These are phyloP conservation scores for Nothophaeocryptopus gaeumannii DNA, from an alignment of 2,329 filamentous ascomycete species.

Conservation along the genomic window DNA sequence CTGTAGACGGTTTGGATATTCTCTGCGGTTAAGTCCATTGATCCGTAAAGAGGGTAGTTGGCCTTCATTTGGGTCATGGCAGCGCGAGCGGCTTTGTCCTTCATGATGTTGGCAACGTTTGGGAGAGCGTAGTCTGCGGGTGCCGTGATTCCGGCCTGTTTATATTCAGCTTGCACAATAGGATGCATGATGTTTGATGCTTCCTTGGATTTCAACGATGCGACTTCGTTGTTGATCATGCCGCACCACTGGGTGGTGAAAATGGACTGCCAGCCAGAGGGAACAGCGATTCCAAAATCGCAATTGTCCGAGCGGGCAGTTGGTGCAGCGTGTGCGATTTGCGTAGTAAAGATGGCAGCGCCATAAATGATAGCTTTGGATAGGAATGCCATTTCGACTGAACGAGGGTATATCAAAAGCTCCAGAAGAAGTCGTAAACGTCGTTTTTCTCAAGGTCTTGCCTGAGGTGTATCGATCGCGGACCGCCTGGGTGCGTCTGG, in stretches of 20 bases:
- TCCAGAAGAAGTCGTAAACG: too few species aligned
- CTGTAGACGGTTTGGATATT: conserved; percentile 16
- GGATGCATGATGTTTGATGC: not conserved
- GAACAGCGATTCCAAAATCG: conserved; percentile 5
- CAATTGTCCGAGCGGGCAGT: conserved; percentile 3
- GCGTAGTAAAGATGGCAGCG: conserved; percentile 1
- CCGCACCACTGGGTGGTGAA: conserved; percentile 14
- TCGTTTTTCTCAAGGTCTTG: too few species aligned
- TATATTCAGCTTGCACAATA: conserved; percentile 5
- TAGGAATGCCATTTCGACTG: conserved; percentile 2
- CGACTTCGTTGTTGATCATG: conserved; percentile 16
- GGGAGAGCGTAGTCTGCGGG: conserved; percentile 8
- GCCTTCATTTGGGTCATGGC: conserved; percentile 14
- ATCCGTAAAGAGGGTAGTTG: conserved; percentile 14
- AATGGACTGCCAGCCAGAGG: conserved; percentile 5
- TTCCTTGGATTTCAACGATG: conserved; percentile 4
- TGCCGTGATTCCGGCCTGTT: conserved; percentile 12
- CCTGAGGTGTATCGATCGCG: too few species aligned
- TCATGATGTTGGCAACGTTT: conserved; percentile 10
- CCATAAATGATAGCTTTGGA: conserved; percentile 3
- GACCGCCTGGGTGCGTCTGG: too few species aligned
- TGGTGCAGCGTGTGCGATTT: conserved; percentile 6
- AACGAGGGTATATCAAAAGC: too few species aligned
- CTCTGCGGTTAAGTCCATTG: conserved; percentile 17
- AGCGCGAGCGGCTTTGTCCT: conserved; percentile 11